phyloP scores from a whole-genome alignment of 495 filamentous ascomycete species.

The Schizothecium vesticola region DNA sequence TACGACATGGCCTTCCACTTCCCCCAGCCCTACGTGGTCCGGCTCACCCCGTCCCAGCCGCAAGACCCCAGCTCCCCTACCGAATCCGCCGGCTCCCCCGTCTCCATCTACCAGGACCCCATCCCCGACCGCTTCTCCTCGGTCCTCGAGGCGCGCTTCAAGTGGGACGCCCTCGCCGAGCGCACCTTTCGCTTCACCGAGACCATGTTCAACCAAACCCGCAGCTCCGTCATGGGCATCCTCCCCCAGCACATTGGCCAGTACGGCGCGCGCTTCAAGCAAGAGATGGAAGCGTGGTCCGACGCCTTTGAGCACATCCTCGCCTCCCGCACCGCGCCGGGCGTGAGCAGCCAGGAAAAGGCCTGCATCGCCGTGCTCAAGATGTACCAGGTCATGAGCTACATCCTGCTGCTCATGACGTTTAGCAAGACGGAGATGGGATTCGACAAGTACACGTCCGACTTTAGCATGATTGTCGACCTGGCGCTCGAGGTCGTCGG shows the following conservation, averaged over 20 bases:
- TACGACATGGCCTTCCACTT: slow-evolving; percentile 59
- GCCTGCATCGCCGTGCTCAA: slow-evolving; percentile 50
- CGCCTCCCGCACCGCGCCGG: slow-evolving; percentile 39
- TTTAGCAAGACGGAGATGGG: slow-evolving; percentile 45
- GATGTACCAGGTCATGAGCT: slow-evolving; percentile 50
- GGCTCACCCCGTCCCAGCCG: slow-evolving; percentile 35
- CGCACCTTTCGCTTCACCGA: slow-evolving; percentile 50
- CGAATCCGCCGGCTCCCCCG: slow-evolving; percentile 38
- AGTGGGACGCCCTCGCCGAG: slow-evolving; percentile 48
- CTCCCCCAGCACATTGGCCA: slow-evolving; percentile 42
- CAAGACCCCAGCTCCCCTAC: slow-evolving; percentile 35
- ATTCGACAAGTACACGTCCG: slow-evolving; percentile 38
- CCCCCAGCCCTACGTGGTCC: slow-evolving; percentile 50
- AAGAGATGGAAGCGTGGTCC: slow-evolving; percentile 47
- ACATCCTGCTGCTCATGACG: slow-evolving; percentile 50
- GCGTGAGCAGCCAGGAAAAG: slow-evolving; percentile 48
- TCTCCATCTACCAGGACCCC: slow-evolving; percentile 32
- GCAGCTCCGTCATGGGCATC: slow-evolving; percentile 42
- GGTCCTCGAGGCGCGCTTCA: slow-evolving; percentile 43
- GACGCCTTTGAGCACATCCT: slow-evolving; percentile 48
- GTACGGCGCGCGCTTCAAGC: slow-evolving; percentile 37
- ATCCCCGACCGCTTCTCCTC: slow-evolving; percentile 45
- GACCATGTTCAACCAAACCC: slow-evolving; percentile 42
- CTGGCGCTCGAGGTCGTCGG: slow-evolving; percentile 44
- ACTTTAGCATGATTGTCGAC: slow-evolving; percentile 41